Percentiles rank a stretch among this genome's conserved stretches.
phyloP scores from a whole-genome alignment of 78 protist species.

The slime mould (Dictyostelium discoideum) region DNA sequence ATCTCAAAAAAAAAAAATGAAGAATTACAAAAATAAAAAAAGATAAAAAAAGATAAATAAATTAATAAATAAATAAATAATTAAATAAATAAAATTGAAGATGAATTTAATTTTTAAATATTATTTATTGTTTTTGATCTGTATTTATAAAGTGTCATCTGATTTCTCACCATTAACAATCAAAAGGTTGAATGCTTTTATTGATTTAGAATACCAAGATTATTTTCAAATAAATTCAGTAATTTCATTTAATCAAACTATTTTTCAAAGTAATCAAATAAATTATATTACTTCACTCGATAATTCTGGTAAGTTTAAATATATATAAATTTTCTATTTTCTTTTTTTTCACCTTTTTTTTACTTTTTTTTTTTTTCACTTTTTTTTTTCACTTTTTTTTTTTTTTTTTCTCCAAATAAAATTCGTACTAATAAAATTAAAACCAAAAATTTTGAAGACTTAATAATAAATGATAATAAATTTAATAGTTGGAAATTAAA shows the following conservation, averaged over 20 bases:
- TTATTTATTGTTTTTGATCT: too few relatives aligned
- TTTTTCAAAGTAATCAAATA: background rate
- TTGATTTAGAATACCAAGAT: background rate
- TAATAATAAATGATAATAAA: conserved; percentile 1
- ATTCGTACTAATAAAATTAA: too few relatives aligned
- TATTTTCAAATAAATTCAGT: background rate
- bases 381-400: background rate
- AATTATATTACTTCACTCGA: background rate
- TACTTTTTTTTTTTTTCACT: background rate
- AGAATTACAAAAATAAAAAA: too few relatives aligned
- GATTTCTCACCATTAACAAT: background rate
- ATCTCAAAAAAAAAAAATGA: too few relatives aligned
- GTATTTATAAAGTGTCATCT: background rate
- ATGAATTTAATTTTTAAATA: background rate
- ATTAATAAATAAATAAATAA: too few relatives aligned
- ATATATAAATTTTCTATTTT: too few relatives aligned
- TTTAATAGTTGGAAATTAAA: background rate
- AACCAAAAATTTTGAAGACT: background rate
- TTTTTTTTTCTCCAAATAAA: too few relatives aligned
- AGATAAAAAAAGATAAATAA: too few relatives aligned
- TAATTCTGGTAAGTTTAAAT: background rate
- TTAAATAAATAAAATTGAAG: too few relatives aligned
- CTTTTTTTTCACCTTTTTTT: too few relatives aligned
- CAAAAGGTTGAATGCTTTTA: background rate
- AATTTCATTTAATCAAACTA: background rate